Conservation (phyloP, 2,329 filamentous ascomycete genomes). For the Aspergillus vadensis region DNA sequence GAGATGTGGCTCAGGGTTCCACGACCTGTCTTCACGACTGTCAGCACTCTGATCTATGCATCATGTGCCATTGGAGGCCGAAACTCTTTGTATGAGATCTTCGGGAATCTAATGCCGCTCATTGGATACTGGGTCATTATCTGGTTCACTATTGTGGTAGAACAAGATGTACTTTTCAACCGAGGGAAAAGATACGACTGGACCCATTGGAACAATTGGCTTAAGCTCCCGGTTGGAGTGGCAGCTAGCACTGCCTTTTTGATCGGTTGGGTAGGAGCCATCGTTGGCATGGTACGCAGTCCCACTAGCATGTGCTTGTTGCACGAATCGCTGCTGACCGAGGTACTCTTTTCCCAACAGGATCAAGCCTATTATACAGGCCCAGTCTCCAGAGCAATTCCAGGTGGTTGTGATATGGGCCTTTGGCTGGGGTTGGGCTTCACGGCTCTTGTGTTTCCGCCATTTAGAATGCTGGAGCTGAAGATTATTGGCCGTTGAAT, state of each 20-base stretch:
- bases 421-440: slow-evolving; percentile 41
- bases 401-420: slow-evolving; percentile 40
- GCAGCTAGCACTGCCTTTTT: slow-evolving; percentile 43
- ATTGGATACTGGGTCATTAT: slow-evolving; percentile 52
- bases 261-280: slow-evolving; percentile 44
- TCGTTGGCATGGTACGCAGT: slow-evolving; percentile 42
- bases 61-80: slow-evolving; percentile 49
- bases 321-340: background rate
- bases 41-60: slow-evolving; percentile 45
- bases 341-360: slow-evolving; percentile 16
- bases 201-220: slow-evolving; percentile 43
- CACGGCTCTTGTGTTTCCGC: slow-evolving; percentile 38
- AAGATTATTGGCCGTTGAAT: slow-evolving; percentile 30
- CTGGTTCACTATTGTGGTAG: slow-evolving; percentile 45
- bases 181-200: slow-evolving; percentile 43
- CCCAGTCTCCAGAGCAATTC: slow-evolving; percentile 35
- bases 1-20: slow-evolving; percentile 42
- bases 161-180: slow-evolving; percentile 49
- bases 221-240: slow-evolving; percentile 43
- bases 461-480: slow-evolving; percentile 38
- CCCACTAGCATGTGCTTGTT: background rate
- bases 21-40: slow-evolving; percentile 46
- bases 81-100: slow-evolving; percentile 47
- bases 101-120: slow-evolving; percentile 49
- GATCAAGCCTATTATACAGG: slow-evolving; percentile 44